phyloP scores from a whole-genome alignment of 805 yeast species.

The Yarrowia sp. region DNA sequence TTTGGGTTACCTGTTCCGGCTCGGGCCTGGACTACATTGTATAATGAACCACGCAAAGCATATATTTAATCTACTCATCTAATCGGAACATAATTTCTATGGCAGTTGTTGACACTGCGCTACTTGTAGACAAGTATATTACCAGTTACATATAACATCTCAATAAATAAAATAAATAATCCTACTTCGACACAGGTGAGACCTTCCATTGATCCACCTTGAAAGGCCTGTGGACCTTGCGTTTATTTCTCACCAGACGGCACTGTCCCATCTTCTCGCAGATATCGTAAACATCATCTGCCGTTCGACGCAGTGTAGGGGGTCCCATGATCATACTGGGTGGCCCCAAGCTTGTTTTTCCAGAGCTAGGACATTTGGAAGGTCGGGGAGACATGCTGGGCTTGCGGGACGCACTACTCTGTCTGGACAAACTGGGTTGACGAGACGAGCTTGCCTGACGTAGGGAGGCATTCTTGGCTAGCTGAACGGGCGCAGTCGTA shows the following conservation, averaged over 20 bases:
- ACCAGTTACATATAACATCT: no score
- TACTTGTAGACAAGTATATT: no score
- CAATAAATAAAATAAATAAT: slow-evolving; percentile 12
- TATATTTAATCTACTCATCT: neutral
- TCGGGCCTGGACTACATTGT: slow-evolving; percentile 15
- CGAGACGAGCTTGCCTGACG: neutral
- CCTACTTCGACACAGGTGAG: neutral
- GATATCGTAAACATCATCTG: slow-evolving; percentile 8
- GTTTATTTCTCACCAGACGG: slow-evolving; percentile 3
- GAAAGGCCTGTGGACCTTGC: neutral
- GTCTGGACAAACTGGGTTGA: neutral
- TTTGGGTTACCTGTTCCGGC: slow-evolving; percentile 39
- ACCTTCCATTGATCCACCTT: slow-evolving; percentile 15
- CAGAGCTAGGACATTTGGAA: neutral
- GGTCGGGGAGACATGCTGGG: neutral
- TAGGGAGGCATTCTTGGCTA: neutral
- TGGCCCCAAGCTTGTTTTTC: neutral
- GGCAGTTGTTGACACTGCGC: no score
- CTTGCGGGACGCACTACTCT: neutral
- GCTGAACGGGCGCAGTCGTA: neutral
- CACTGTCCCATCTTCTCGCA: slow-evolving; percentile 9
- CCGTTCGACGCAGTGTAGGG: neutral
- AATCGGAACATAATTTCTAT: neutral
- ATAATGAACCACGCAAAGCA: neutral
- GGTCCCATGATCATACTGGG: neutral